Conservation (phyloP, 2,329 filamentous ascomycete species). For the Diaporthe caulivora region DNA sequence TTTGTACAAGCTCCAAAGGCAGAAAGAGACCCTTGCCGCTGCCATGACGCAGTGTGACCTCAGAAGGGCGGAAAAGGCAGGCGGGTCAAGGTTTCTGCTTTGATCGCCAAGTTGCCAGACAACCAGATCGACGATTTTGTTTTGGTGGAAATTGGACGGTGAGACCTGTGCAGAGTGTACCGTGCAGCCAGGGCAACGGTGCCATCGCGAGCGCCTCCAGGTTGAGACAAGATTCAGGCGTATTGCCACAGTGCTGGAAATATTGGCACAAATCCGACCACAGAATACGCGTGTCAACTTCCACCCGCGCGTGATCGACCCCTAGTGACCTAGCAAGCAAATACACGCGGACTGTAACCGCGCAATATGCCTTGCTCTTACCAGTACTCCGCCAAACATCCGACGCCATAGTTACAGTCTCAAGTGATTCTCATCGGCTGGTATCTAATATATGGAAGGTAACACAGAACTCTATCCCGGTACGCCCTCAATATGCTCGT, state of each 20-base stretch:
- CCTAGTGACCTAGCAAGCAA: not conserved
- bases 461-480: slow-evolving; percentile 13
- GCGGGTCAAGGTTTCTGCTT: not conserved
- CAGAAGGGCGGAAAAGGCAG: not conserved
- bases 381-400: not conserved
- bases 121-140: not conserved
- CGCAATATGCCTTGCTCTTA: slow-evolving; percentile 1
- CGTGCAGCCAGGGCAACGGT: not conserved
- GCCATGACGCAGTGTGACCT: slow-evolving; percentile 14
- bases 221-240: not conserved
- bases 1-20: not conserved
- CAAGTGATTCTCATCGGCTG: not conserved
- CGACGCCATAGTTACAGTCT: not conserved
- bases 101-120: not conserved
- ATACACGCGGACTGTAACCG: not conserved
- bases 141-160: not conserved
- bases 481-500: slow-evolving; percentile 14
- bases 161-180: slow-evolving; percentile 8
- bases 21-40: not conserved
- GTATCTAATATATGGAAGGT: not conserved
- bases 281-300: not conserved
- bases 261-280: not conserved
- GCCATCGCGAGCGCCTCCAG: not conserved
- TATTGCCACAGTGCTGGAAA: not conserved
- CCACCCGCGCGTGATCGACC: not conserved